A percentile compares a stretch with the other conserved stretches of the same genome.
These are phyloP conservation scores for Termitomyces heimii DNA, from an alignment of 768 basidiomycete species.

Conservation along the genomic window DNA sequence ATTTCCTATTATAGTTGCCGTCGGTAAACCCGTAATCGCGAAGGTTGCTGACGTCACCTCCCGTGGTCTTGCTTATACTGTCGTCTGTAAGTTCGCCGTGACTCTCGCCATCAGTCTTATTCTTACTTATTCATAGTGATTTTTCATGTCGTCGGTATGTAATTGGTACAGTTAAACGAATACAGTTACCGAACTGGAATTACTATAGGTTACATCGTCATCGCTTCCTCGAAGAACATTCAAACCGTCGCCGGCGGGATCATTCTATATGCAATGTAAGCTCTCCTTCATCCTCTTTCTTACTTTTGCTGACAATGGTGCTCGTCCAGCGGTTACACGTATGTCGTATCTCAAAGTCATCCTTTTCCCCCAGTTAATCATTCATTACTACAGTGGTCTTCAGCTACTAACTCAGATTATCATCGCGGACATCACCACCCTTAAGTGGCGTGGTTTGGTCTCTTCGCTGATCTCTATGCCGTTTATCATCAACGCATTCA, in stretches of 20 bases:
- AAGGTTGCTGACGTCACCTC: conserved; percentile 70
- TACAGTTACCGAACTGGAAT: not conserved
- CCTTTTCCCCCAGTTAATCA: conserved; percentile 8
- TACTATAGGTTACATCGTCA: conserved; percentile 40
- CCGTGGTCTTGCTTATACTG: conserved; percentile 54
- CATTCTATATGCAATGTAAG: conserved; percentile 51
- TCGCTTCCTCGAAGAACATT: conserved; percentile 43
- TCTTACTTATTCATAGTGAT: conserved; percentile 26
- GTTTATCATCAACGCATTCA: conserved; percentile 58
- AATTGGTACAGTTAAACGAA: not conserved
- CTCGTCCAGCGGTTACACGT: conserved; percentile 53
- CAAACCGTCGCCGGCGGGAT: conserved; percentile 46
- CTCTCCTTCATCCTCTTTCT: conserved; percentile 3
- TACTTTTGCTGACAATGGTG: conserved; percentile 15
- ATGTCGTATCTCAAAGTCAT: conserved; percentile 19
- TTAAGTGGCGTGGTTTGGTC: conserved; percentile 44
- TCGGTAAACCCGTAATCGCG: conserved; percentile 65
- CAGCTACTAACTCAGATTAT: conserved; percentile 61
- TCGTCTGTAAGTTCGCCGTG: conserved; percentile 42
- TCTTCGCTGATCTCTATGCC: conserved; percentile 36
- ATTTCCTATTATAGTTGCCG: conserved; percentile 22
- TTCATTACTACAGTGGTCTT: conserved; percentile 37
- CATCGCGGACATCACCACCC: conserved; percentile 56
- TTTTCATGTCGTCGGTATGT: conserved; percentile 54
- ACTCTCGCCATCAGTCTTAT: not conserved